Conservation (phyloP, 139 green algal species). For the Tetradesmus obliquus region DNA sequence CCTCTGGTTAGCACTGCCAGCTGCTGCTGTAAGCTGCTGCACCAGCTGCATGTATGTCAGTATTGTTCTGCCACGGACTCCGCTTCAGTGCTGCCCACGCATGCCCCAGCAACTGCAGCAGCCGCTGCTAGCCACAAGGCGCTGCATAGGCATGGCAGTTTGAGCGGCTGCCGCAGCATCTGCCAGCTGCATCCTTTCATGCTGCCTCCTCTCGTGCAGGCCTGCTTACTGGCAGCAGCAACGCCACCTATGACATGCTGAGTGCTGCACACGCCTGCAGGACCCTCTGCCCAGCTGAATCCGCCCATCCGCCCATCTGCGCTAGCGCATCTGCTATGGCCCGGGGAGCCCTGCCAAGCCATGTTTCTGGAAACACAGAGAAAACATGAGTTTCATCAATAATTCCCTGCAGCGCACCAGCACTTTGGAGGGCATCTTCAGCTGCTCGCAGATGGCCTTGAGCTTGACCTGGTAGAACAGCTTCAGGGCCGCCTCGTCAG, state of each 20-base stretch:
- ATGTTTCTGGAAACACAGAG: too few relatives aligned
- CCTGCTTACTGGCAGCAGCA: not conserved
- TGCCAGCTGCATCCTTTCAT: not conserved
- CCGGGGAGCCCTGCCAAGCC: not conserved
- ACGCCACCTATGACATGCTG: not conserved
- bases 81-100: not conserved
- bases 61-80: not conserved
- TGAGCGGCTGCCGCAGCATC: too few relatives aligned
- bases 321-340: not conserved
- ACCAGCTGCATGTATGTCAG: not conserved
- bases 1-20: not conserved
- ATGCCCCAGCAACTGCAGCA: too few relatives aligned
- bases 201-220: too few relatives aligned
- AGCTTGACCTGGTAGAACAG: slow-evolving; percentile 64
- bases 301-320: too few relatives aligned
- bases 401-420: slow-evolving; percentile 42
- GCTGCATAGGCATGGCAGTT: too few relatives aligned
- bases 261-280: not conserved
- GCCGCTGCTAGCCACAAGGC: too few relatives aligned
- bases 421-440: slow-evolving; percentile 75
- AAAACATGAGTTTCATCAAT: not conserved
- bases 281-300: too few relatives aligned
- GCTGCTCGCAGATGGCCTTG: slow-evolving; percentile 57
- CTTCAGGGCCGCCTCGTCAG: slow-evolving; percentile 61
- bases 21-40: not conserved